A percentile compares a stretch with the other conserved stretches of the same genome.
phyloP scores from a whole-genome alignment of 2,329 filamentous ascomycete species.

The Ophiostoma perfectum region DNA sequence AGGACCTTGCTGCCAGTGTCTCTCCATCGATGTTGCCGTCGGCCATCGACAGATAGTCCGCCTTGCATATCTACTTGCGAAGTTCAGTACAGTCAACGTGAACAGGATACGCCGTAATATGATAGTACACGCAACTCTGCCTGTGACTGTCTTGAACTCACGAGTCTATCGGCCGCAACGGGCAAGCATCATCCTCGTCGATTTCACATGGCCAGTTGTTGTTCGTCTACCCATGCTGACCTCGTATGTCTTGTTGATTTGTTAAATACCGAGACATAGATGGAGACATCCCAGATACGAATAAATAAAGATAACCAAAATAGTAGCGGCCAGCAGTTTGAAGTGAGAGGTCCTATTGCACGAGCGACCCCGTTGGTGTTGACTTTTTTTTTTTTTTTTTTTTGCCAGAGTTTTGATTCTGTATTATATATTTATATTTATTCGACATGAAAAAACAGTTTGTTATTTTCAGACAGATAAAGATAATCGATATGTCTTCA shows the following conservation, averaged over 20 bases:
- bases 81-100: too few species aligned
- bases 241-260: neutral
- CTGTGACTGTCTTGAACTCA: neutral
- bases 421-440: too few species aligned
- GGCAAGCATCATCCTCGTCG: slow-evolving; percentile 2
- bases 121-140: too few species aligned
- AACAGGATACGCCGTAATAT: too few species aligned
- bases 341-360: neutral
- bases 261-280: neutral
- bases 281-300: neutral
- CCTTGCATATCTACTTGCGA: too few species aligned
- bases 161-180: slow-evolving; percentile 4
- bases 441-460: too few species aligned
- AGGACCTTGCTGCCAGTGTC: too few species aligned
- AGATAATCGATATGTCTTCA: too few species aligned
- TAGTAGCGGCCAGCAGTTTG: neutral
- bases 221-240: neutral
- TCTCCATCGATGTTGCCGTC: too few species aligned
- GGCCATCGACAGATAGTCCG: too few species aligned
- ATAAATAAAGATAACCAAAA: neutral
- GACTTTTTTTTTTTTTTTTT: neutral
- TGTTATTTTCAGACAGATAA: too few species aligned
- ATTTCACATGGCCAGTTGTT: neutral
- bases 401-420: neutral
- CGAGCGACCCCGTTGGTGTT: neutral